These are phyloP conservation scores for Boletales sp. DNA, from an alignment of 768 basidiomycete species.

Conservation along the genomic window DNA sequence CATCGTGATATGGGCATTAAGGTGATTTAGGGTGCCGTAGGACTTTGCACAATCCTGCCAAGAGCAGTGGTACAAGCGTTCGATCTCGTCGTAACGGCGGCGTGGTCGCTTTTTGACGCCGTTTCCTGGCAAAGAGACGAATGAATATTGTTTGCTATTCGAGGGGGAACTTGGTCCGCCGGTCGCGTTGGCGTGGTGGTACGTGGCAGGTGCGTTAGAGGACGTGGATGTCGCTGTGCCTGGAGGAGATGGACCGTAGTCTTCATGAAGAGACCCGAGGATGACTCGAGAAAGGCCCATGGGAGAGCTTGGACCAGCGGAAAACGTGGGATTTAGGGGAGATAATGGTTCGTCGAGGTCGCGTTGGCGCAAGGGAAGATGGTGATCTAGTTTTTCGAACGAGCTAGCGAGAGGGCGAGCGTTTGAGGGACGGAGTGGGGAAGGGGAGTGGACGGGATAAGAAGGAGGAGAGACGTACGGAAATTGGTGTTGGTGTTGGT, in stretches of 20 bases:
- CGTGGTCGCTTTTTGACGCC: conserved; percentile 81
- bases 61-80: conserved; percentile 86
- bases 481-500: conserved; percentile 42
- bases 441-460: conserved; percentile 36
- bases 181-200: conserved; percentile 18
- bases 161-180: conserved; percentile 30
- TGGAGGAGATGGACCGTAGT: conserved; percentile 60
- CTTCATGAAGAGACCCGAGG: conserved; percentile 45
- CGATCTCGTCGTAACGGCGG: conserved; percentile 90
- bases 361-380: conserved; percentile 32
- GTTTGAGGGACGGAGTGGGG: conserved; percentile 44
- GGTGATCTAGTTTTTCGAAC: conserved; percentile 29
- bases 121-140: conserved; percentile 78
- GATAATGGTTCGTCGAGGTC: conserved; percentile 49
- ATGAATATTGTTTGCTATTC: conserved; percentile 73
- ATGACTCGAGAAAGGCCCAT: conserved; percentile 31
- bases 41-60: conserved; percentile 77
- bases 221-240: conserved; percentile 60
- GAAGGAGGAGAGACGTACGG: conserved; percentile 33
- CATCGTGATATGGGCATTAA: conserved; percentile 98
- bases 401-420: conserved; percentile 41
- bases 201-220: conserved; percentile 36
- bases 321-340: conserved; percentile 52
- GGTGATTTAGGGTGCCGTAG: conserved; percentile 93
- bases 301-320: conserved; percentile 37